Evolutionary conservation across 805 yeast species (phyloP), one percentile per base, ranked within the genome.

Genomic region (Barnettozyma siamensis): DNA sequence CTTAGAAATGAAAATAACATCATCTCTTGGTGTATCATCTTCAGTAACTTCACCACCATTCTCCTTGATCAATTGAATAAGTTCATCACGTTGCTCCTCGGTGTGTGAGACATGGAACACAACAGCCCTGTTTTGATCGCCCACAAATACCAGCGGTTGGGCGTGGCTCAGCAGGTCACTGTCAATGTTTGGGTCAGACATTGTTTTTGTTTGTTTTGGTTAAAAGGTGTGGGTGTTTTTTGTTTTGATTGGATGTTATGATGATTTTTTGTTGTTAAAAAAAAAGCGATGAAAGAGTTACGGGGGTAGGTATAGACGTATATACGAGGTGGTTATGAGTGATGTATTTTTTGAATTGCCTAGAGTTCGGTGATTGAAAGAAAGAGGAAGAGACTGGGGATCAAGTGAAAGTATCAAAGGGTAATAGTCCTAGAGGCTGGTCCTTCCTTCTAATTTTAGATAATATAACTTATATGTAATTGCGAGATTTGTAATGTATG

Each of bases 31-130:
- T 15, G 29, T 7, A 11, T 13, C 26, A 10, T 44, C 48, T 2
- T 42, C 37, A 1, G 45, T 38, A 17, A 54, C 32, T 28, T 40
- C 36, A 35, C 61, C 61, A 27, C 59, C 59, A 35, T 51, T 40
- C 8, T 38, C 29, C 7, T 23, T 28, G 18, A 57, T 41, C 17
- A 46, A 17, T 2, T 42, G 29, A 3, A 38, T 33, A 21, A 55
- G 30, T 1, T 32, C 33, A 3, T 42, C 47, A 28, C 54, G 45
- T 35, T 54, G 46, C 3, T 41, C 47, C 29, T 52, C 57, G 4
- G 45, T 45, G 2, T 40, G 37, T 1, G 59, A 51, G 37, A 57
- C 40, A 27, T 37, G 54, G 44, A 57, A 54, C 20, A 40, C 42
- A 3, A 55, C 5, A 15, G 55, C 52, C 9, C 32, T 32, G 9